Percentiles rank a stretch among this genome's conserved stretches.
phyloP scores from a whole-genome alignment of 106 monocot genomes.

The Amphibolis antarctica region DNA sequence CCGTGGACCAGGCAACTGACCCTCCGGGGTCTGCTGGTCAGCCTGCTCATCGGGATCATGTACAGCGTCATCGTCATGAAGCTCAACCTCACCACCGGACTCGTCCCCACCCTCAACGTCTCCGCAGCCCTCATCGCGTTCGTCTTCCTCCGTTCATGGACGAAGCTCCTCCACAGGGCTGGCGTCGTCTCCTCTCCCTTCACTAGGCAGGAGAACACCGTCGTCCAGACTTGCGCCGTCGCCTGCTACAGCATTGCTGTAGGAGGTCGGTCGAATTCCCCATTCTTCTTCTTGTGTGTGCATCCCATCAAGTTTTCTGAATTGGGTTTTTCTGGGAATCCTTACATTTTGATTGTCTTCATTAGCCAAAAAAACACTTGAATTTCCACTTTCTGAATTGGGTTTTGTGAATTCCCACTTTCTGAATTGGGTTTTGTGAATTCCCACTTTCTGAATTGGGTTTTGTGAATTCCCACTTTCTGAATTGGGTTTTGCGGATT shows the following conservation, averaged over 20 bases:
- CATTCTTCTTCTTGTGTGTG: too few species aligned
- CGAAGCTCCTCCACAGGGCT: slow-evolving; percentile 12
- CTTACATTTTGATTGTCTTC: too few species aligned
- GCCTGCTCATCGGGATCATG: slow-evolving; percentile 15
- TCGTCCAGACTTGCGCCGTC: slow-evolving; percentile 90
- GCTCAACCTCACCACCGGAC: slow-evolving; percentile 21
- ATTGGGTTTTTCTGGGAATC: too few species aligned
- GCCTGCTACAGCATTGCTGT: slow-evolving; percentile 80
- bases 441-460: too few species aligned
- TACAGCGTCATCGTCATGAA: slow-evolving; percentile 34
- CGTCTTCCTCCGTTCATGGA: slow-evolving; percentile 22
- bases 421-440: too few species aligned
- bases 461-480: too few species aligned
- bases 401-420: too few species aligned
- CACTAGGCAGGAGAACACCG: slow-evolving; percentile 92
- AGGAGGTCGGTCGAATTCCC: slow-evolving; percentile 18
- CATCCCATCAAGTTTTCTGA: background rate
- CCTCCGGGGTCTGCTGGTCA: slow-evolving; percentile 12
- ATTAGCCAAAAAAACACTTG: background rate
- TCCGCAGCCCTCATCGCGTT: slow-evolving; percentile 24
- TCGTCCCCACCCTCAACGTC: slow-evolving; percentile 25
- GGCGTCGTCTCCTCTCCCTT: slow-evolving; percentile 38
- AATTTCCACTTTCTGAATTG: too few species aligned
- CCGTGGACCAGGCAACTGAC: slow-evolving; percentile 19
- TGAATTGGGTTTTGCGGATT: too few species aligned